A percentile compares a stretch with the other conserved stretches of the same genome.
Conservation (phyloP, 1,284 basidiomycete species). For the Melampsora americana region DNA sequence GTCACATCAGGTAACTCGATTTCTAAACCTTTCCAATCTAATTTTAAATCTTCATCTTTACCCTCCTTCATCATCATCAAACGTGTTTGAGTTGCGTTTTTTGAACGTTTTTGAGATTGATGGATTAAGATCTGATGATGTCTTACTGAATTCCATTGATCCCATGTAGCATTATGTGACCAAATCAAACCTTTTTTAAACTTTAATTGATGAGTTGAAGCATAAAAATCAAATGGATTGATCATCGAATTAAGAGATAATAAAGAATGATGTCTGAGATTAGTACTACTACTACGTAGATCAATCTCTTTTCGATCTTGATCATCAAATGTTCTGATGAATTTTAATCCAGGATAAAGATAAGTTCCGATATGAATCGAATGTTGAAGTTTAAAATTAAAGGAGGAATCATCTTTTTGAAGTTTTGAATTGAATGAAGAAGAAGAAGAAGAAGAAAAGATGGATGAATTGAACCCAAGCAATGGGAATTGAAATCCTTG, state of each 20-base stretch:
- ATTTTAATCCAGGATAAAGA: slow-evolving; percentile 30
- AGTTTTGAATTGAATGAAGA: not conserved
- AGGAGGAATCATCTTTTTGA: too few relatives aligned
- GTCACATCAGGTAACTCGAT: slow-evolving; percentile 62
- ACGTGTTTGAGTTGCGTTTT: not conserved
- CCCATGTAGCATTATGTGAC: slow-evolving; percentile 46
- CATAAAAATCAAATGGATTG: slow-evolving; percentile 27
- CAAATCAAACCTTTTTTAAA: slow-evolving; percentile 35
- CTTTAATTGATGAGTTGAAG: slow-evolving; percentile 21
- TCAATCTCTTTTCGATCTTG: slow-evolving; percentile 44
- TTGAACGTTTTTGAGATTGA: slow-evolving; percentile 7
- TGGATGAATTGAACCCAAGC: slow-evolving; percentile 21
- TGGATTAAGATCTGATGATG: slow-evolving; percentile 19
- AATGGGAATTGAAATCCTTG: slow-evolving; percentile 43
- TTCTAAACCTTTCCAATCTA: slow-evolving; percentile 18
- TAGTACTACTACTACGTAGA: slow-evolving; percentile 19
- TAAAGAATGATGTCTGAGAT: too few relatives aligned
- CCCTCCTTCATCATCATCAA: not conserved
- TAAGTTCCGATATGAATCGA: slow-evolving; percentile 46
- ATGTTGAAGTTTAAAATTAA: slow-evolving; percentile 46
- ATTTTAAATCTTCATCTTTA: not conserved
- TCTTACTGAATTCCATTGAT: slow-evolving; percentile 32
- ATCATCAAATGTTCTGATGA: slow-evolving; percentile 45
- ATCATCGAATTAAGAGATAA: too few relatives aligned
- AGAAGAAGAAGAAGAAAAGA: slow-evolving; percentile 26